These are phyloP conservation scores for Diaporthe sp. DNA, from an alignment of 2,329 filamentous ascomycete species.

Conservation along the genomic window DNA sequence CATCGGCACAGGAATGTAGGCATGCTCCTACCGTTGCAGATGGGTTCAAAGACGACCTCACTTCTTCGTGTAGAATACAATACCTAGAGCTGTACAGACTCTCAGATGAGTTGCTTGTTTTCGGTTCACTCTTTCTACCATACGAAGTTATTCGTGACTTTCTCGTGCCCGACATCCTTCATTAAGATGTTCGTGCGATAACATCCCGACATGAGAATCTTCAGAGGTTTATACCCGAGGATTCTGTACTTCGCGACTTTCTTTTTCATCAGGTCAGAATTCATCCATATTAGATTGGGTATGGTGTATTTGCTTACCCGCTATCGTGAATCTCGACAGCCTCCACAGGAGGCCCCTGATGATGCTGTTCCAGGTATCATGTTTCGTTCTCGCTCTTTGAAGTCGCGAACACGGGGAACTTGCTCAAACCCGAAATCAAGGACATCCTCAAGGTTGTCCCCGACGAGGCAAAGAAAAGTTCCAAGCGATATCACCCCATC, in stretches of 20 bases:
- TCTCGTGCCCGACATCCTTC: no score
- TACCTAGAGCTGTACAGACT: background rate
- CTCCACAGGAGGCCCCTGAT: background rate
- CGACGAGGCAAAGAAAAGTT: background rate
- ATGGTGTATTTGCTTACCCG: background rate
- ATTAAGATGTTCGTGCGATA: background rate
- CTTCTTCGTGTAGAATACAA: background rate
- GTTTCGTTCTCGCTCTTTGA: conserved; percentile 21
- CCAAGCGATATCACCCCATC: conserved; percentile 24
- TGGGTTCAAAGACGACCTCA: background rate
- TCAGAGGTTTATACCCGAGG: background rate
- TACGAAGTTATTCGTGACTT: background rate
- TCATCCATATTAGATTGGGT: background rate
- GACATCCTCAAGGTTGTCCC: background rate
- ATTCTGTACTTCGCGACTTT: background rate
- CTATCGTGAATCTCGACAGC: background rate
- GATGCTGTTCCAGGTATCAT: background rate
- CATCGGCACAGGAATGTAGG: background rate
- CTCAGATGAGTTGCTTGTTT: background rate
- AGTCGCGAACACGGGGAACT: conserved; percentile 1
- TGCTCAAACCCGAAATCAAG: conserved; percentile 13
- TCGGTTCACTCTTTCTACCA: background rate
- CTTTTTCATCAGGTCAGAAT: background rate
- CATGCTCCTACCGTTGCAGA: no score
- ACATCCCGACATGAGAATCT: background rate